Evolutionary conservation across 2,329 filamentous ascomycete genomes (phyloP).

Genomic region (Huntiella omanensis): DNA sequence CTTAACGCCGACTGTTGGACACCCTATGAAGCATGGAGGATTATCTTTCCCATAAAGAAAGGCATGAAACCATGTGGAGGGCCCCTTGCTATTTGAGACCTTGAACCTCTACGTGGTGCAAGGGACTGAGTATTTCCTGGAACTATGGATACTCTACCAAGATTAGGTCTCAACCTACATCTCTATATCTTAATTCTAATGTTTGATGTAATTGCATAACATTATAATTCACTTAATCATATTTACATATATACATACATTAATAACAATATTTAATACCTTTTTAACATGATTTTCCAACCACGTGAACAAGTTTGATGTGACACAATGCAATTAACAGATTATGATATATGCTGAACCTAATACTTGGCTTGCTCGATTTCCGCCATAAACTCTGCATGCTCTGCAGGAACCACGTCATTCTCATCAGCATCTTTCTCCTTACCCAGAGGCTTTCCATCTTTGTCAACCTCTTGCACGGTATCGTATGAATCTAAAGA

Average conservation of each 20-base stretch:
- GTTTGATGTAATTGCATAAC: not conserved
- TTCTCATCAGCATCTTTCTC: not conserved
- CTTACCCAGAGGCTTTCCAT: constrained; percentile 22
- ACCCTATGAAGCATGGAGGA: constrained; percentile 15
- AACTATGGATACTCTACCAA: constrained; percentile 3
- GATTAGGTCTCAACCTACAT: constrained; percentile 6
- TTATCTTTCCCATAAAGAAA: constrained; percentile 1
- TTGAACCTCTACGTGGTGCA: constrained; percentile 15
- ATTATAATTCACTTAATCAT: constrained; percentile 2
- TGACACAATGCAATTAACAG: too few relatives aligned
- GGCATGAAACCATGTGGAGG: constrained; percentile 13
- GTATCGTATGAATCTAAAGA: constrained; percentile 35
- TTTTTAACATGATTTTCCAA: too few relatives aligned
- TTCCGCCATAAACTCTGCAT: not conserved
- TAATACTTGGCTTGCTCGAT: too few relatives aligned
- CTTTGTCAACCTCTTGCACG: constrained; percentile 32
- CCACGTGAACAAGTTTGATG: too few relatives aligned
- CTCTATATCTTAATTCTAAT: constrained; percentile 4
- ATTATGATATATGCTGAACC: too few relatives aligned
- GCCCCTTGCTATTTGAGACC: constrained; percentile 13
- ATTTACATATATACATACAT: not conserved
- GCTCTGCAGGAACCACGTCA: not conserved
- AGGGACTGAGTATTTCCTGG: constrained; percentile 11
- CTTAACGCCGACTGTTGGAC: constrained; percentile 20
- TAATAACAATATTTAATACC: too few relatives aligned